These are phyloP conservation scores for Orbilia quercus DNA, from an alignment of 2,329 filamentous ascomycete genomes.

Conservation along the genomic window DNA sequence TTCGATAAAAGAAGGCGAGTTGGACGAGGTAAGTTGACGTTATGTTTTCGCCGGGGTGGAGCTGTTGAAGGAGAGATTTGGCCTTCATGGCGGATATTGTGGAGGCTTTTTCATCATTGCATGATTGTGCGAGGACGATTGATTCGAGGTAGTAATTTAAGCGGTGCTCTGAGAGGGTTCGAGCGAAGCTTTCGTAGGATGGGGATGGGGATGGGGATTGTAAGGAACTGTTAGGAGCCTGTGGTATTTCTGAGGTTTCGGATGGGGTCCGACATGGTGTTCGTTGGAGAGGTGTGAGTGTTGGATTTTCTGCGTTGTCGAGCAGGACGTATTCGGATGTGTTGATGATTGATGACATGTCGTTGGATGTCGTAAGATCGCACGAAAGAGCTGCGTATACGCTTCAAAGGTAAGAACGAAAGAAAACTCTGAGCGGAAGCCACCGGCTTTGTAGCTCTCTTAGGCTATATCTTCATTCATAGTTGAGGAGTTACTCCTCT, in stretches of 20 bases:
- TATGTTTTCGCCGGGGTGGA: constrained; percentile 23
- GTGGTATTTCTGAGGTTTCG: constrained; percentile 12
- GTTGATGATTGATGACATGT: constrained; percentile 45
- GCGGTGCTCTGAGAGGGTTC: constrained; percentile 7
- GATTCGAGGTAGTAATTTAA: constrained; percentile 35
- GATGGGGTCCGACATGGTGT: constrained; percentile 27
- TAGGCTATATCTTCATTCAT: not conserved
- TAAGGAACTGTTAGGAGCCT: not conserved
- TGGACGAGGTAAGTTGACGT: not conserved
- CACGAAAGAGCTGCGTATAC: too few relatives aligned
- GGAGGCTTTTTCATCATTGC: constrained; percentile 6
- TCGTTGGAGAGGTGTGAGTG: constrained; percentile 19
- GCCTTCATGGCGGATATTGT: constrained; percentile 3
- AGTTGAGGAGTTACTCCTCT: not conserved
- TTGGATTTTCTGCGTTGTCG: constrained; percentile 51
- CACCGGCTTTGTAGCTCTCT: too few relatives aligned
- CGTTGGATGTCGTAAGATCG: constrained; percentile 5
- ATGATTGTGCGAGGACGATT: constrained; percentile 15
- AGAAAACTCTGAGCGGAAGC: not conserved
- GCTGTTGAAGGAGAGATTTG: constrained; percentile 7
- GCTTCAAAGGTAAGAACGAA: not conserved
- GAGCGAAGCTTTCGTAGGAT: constrained; percentile 29
- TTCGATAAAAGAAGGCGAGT: constrained; percentile 14
- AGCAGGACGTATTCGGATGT: constrained; percentile 41
- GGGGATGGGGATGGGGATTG: constrained; percentile 4